Evolutionary conservation across 106 monocot genomes (phyloP).

Genomic region (Allium fistulosum): DNA sequence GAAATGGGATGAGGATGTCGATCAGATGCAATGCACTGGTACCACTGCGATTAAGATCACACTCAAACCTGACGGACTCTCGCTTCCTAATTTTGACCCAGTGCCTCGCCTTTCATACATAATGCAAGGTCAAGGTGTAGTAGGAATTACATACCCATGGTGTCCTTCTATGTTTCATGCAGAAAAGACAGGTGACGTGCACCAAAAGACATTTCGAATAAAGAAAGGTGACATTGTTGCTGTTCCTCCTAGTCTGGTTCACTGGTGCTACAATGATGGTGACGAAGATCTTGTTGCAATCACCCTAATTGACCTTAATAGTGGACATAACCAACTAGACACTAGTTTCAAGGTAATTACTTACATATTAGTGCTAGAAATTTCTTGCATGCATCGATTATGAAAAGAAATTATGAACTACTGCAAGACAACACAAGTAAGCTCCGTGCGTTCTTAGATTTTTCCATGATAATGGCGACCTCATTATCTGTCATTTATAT

Average conservation of each 20-base stretch:
- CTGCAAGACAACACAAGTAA: neutral
- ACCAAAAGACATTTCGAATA: neutral
- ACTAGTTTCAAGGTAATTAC: constrained; percentile 1
- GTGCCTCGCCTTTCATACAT: neutral
- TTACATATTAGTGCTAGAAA: neutral
- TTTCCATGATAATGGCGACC: too few species aligned
- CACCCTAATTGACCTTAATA: neutral
- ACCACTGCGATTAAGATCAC: neutral
- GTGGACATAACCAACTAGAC: neutral
- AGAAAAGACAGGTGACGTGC: neutral
- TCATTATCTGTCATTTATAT: too few species aligned
- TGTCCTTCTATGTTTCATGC: neutral
- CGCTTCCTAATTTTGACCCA: constrained; percentile 4
- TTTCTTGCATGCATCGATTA: neutral
- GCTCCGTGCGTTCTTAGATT: neutral
- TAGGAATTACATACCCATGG: neutral
- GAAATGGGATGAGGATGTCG: constrained; percentile 6
- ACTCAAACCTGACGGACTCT: neutral
- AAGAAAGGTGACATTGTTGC: neutral
- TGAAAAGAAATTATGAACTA: neutral
- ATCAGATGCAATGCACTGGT: constrained; percentile 2
- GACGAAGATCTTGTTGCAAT: neutral
- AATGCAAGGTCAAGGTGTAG: neutral
- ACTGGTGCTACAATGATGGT: constrained; percentile 5
- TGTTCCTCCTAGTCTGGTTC: neutral